phyloP scores from a whole-genome alignment of 441 rosid genomes.

The Arabidopsis lyrata region DNA sequence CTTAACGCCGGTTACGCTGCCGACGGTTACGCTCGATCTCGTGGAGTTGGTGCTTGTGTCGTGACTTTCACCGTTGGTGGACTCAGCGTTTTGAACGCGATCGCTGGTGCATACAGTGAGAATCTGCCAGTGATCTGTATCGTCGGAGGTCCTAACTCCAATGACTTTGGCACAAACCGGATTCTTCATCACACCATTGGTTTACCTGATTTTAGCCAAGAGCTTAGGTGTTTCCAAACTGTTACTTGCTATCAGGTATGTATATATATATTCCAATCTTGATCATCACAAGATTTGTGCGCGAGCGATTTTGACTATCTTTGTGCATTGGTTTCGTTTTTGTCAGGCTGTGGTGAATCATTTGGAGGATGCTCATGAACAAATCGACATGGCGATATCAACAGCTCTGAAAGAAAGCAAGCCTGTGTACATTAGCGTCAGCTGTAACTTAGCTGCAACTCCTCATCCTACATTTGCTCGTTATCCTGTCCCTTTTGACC shows the following conservation, averaged over 20 bases:
- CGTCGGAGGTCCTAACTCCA: conserved; percentile 80
- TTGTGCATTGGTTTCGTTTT: too few relatives aligned
- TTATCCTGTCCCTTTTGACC: conserved; percentile 78
- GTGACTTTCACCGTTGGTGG: conserved; percentile 90
- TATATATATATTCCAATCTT: conserved; percentile 29
- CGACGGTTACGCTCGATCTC: conserved; percentile 78
- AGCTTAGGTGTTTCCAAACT: conserved; percentile 72
- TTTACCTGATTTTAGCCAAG: conserved; percentile 77
- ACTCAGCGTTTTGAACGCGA: conserved; percentile 73
- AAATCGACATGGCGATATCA: conserved; percentile 79
- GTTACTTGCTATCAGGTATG: conserved; percentile 75
- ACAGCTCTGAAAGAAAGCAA: conserved; percentile 90
- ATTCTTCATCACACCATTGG: conserved; percentile 84
- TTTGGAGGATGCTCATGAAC: conserved; percentile 75
- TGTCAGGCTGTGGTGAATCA: conserved; percentile 79
- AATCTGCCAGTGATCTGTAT: conserved; percentile 77
- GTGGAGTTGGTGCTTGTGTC: conserved; percentile 81
- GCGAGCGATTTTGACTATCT: neutral
- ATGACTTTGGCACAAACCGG: conserved; percentile 76
- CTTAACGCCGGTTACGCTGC: conserved; percentile 90
- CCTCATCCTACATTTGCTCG: conserved; percentile 77
- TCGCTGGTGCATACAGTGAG: conserved; percentile 87
- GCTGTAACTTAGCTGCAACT: conserved; percentile 79
- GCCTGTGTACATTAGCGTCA: conserved; percentile 85
- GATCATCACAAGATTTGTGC: neutral